Conservation (phyloP, 768 basidiomycete genomes). For the Phlebiopsis gigantea region DNA sequence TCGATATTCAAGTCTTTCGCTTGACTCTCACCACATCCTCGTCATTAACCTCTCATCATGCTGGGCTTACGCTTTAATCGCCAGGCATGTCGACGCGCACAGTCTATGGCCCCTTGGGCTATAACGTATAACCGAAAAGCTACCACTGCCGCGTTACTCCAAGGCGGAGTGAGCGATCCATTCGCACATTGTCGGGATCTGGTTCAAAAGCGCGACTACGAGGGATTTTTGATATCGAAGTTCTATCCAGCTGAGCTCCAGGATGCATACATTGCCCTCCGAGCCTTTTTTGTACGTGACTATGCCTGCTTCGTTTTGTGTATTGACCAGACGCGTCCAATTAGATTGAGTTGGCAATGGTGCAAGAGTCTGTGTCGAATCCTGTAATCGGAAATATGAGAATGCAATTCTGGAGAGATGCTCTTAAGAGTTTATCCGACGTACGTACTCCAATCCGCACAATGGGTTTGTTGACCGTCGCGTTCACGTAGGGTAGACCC, state of each 20-base stretch:
- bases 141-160: not conserved
- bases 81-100: not conserved
- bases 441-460: constrained; percentile 32
- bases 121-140: not conserved
- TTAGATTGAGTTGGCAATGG: constrained; percentile 66
- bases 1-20: not conserved
- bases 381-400: constrained; percentile 74
- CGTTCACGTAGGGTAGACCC: constrained; percentile 53
- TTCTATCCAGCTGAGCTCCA: constrained; percentile 66
- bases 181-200: constrained; percentile 62
- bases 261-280: constrained; percentile 69
- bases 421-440: constrained; percentile 59
- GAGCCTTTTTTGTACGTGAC: constrained; percentile 74
- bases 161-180: constrained; percentile 24
- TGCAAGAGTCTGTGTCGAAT: constrained; percentile 75
- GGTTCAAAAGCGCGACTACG: constrained; percentile 78
- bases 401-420: constrained; percentile 85
- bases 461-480: constrained; percentile 14
- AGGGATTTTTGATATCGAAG: constrained; percentile 65
- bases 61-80: not conserved
- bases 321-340: constrained; percentile 9
- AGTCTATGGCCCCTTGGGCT: not conserved
- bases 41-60: not conserved
- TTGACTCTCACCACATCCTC: not conserved
- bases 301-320: not conserved